Conservation (phyloP, 345 rosid genomes). For the Eucalyptus shirleyi region DNA sequence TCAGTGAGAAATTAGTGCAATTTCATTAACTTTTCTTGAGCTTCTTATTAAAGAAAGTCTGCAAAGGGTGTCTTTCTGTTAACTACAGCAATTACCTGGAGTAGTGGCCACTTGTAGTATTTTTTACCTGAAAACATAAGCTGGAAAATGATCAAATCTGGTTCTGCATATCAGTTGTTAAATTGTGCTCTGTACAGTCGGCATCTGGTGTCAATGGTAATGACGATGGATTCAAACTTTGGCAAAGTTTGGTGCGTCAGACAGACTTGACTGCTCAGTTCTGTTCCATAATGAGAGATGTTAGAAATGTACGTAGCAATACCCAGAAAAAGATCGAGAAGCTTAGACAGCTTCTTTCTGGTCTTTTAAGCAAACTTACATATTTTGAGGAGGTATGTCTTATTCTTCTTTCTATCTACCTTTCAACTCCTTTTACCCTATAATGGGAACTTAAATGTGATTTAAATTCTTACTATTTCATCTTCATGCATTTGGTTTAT, state of each 20-base stretch:
- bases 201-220: slow-evolving; percentile 47
- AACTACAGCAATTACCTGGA: not conserved
- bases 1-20: not conserved
- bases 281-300: slow-evolving; percentile 80
- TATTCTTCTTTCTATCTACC: not conserved
- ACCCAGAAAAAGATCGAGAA: slow-evolving; percentile 96
- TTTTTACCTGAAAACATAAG: not conserved
- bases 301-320: slow-evolving; percentile 93
- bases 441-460: not conserved
- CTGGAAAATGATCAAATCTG: not conserved
- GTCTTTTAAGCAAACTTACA: slow-evolving; percentile 93
- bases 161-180: not conserved
- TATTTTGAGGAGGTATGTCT: slow-evolving; percentile 86
- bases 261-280: slow-evolving; percentile 93
- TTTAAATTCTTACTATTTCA: not conserved
- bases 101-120: not conserved
- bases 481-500: not conserved
- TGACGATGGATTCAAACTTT: slow-evolving; percentile 66
- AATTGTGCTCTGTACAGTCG: slow-evolving; percentile 28
- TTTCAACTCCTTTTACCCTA: not conserved
- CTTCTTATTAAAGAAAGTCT: not conserved
- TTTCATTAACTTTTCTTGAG: not conserved
- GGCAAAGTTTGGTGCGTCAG: slow-evolving; percentile 95
- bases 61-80: not conserved
- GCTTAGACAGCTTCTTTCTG: slow-evolving; percentile 91